Evolutionary conservation across 306 rosid species (phyloP).

Genomic region (Prunus fruticosa): DNA sequence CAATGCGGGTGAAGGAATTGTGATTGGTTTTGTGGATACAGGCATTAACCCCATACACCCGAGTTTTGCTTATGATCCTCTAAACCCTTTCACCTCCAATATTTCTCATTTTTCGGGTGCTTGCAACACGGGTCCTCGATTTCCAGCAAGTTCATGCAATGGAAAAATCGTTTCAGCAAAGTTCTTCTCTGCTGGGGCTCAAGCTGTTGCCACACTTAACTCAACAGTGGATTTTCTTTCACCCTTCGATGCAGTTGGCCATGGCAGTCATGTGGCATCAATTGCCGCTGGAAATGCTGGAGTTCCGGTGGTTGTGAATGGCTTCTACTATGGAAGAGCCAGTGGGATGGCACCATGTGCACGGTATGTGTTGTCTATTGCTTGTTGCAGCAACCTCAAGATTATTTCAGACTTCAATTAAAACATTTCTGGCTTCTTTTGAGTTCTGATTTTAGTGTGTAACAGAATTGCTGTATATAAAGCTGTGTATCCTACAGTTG

Average conservation of each 20-base stretch:
- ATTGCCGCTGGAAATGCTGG: slow-evolving; percentile 80
- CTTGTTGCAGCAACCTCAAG: neutral
- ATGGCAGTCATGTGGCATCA: slow-evolving; percentile 96
- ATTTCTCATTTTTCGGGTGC: slow-evolving; percentile 42
- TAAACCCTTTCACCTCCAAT: slow-evolving; percentile 39
- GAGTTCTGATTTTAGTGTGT: neutral
- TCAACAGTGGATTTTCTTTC: slow-evolving; percentile 77
- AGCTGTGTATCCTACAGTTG: slow-evolving; percentile 70
- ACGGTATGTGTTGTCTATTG: slow-evolving; percentile 29
- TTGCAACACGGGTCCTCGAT: slow-evolving; percentile 63
- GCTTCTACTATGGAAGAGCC: slow-evolving; percentile 63
- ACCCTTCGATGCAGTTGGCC: slow-evolving; percentile 81
- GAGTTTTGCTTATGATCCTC: slow-evolving; percentile 55
- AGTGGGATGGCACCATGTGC: slow-evolving; percentile 92
- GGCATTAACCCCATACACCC: slow-evolving; percentile 78
- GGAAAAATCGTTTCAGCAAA: slow-evolving; percentile 71
- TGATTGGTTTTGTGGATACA: slow-evolving; percentile 75
- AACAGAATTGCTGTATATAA: slow-evolving; percentile 84
- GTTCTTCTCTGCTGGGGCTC: slow-evolving; percentile 80
- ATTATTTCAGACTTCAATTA: neutral
- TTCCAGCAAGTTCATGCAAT: slow-evolving; percentile 56
- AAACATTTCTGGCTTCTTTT: neutral
- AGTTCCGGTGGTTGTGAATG: slow-evolving; percentile 69
- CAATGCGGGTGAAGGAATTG: slow-evolving; percentile 66
- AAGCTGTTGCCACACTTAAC: slow-evolving; percentile 51